Evolutionary conservation across 2,329 filamentous ascomycete genomes (phyloP).

Genomic region (Capronia americana): DNA sequence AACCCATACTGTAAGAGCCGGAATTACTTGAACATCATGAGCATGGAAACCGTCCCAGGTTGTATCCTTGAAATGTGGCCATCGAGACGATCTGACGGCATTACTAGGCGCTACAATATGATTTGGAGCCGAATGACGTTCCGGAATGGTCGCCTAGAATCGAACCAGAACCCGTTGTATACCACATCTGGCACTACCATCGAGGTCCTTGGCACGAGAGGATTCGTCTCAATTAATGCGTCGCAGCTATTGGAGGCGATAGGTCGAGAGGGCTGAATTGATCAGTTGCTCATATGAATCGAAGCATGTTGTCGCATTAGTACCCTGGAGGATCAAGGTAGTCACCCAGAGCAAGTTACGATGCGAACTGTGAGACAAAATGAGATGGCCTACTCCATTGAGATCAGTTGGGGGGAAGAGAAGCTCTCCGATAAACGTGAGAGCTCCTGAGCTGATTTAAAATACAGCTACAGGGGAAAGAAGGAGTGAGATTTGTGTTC

Average conservation of each 20-base stretch:
- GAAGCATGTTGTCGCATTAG: neutral
- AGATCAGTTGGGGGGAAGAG: neutral
- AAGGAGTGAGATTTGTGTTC: neutral
- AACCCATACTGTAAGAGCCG: too few species aligned
- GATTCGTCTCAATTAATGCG: too few species aligned
- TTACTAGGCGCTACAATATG: too few species aligned
- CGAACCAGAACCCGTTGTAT: too few species aligned
- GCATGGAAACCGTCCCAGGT: too few species aligned
- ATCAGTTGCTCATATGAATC: neutral
- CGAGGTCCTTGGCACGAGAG: too few species aligned
- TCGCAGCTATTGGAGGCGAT: neutral
- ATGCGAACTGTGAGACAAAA: neutral
- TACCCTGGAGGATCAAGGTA: neutral
- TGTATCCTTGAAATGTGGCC: too few species aligned
- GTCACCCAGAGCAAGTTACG: neutral
- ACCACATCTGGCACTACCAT: too few species aligned
- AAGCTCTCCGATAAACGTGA: neutral
- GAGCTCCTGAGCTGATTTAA: neutral
- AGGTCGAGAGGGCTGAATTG: neutral
- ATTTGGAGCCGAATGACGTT: too few species aligned
- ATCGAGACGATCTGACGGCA: too few species aligned
- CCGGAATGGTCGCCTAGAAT: too few species aligned
- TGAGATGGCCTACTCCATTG: neutral
- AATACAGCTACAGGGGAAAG: neutral
- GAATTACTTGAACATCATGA: too few species aligned